Percentiles rank a stretch among this genome's conserved stretches.
These are phyloP conservation scores for Salix viminalis DNA, from an alignment of 345 rosid genomes.

Conservation along the genomic window DNA sequence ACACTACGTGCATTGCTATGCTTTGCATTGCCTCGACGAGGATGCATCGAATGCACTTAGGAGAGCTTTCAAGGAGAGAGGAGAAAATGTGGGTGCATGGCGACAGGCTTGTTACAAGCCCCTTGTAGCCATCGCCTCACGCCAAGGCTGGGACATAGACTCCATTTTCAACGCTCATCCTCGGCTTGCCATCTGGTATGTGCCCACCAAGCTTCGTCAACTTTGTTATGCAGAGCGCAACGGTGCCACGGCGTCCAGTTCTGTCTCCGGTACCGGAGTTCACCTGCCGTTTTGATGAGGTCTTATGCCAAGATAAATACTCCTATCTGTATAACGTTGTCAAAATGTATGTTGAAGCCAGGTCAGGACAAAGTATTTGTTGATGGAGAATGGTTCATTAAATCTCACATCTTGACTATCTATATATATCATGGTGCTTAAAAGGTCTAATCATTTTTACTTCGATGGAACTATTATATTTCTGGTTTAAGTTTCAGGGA, in stretches of 20 bases:
- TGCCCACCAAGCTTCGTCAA: conserved; percentile 93
- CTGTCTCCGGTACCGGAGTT: conserved; percentile 37
- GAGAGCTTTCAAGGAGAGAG: conserved; percentile 78
- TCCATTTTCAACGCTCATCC: conserved; percentile 84
- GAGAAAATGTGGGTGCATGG: conserved; percentile 97
- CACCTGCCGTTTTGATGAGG: conserved; percentile 32
- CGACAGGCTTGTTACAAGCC: conserved; percentile 96
- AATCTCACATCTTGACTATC: not conserved
- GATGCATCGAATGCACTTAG: conserved; percentile 72
- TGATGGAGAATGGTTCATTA: not conserved
- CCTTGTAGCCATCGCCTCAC: conserved; percentile 70
- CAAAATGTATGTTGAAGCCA: not conserved
- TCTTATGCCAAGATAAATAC: not conserved
- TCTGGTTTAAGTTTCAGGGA: too few relatives aligned
- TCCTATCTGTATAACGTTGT: not conserved
- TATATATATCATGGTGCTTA: not conserved
- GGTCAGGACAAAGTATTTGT: not conserved
- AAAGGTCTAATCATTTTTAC: not conserved
- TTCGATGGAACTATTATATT: too few relatives aligned
- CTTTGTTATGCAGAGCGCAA: conserved; percentile 81
- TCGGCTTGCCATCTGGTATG: conserved; percentile 91
- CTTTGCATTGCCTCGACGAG: conserved; percentile 90
- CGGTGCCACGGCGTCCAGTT: conserved; percentile 40
- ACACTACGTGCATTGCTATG: conserved; percentile 96
- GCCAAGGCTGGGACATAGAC: conserved; percentile 95